Evolutionary conservation across 768 basidiomycete genomes (phyloP).

Genomic region (Termitomyces sp.): DNA sequence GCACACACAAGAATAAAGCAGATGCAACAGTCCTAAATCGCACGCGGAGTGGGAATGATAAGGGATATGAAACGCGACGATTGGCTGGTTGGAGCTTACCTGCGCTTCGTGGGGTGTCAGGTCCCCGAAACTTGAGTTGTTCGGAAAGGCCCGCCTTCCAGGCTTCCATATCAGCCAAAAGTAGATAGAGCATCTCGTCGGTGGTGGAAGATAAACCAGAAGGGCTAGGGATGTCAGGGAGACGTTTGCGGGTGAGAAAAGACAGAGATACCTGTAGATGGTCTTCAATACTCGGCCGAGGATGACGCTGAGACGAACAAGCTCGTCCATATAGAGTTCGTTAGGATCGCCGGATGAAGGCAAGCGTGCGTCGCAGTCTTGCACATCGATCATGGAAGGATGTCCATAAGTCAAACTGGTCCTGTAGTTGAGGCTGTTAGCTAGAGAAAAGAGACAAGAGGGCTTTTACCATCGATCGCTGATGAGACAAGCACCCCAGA

Average conservation of each 20-base stretch:
- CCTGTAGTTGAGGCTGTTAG: conserved; percentile 35
- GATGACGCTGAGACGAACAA: conserved; percentile 87
- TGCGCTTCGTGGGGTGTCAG: conserved; percentile 57
- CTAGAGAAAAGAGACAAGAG: background rate
- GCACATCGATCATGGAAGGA: conserved; percentile 93
- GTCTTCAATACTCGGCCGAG: conserved; percentile 90
- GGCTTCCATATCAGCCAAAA: conserved; percentile 60
- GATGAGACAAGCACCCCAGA: conserved; percentile 95
- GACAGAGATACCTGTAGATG: conserved; percentile 67
- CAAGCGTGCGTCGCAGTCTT: conserved; percentile 92
- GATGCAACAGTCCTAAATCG: conserved; percentile 71
- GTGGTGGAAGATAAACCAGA: conserved; percentile 83
- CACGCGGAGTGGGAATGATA: conserved; percentile 1
- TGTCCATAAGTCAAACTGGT: conserved; percentile 86
- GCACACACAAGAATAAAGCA: conserved; percentile 83
- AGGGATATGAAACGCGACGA: background rate
- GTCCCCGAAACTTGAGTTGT: conserved; percentile 71
- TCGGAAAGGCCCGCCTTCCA: conserved; percentile 82
- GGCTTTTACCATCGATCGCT: conserved; percentile 80
- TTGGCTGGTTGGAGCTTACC: conserved; percentile 36
- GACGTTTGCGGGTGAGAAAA: background rate
- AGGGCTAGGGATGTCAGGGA: conserved; percentile 42
- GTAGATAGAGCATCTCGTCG: conserved; percentile 66
- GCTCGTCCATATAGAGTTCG: conserved; percentile 82
- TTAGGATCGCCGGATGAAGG: conserved; percentile 82